phyloP scores from a whole-genome alignment of 2,329 filamentous ascomycete genomes.

The Exophiala dermatitidis region DNA sequence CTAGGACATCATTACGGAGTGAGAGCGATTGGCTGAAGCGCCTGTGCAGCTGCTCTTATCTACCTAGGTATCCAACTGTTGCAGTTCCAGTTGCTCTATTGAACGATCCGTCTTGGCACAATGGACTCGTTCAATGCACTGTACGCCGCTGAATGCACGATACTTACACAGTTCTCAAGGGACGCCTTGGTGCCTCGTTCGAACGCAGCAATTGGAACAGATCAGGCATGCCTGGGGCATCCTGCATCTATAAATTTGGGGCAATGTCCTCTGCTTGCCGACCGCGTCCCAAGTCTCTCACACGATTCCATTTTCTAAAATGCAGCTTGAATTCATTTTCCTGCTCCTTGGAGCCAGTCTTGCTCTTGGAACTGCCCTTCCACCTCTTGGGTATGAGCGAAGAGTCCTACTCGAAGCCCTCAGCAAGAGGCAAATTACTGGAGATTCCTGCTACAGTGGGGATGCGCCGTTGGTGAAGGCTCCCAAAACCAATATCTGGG shows the following conservation, averaged over 20 bases:
- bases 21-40: neutral
- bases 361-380: slow-evolving; percentile 5
- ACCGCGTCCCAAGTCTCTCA: neutral
- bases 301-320: neutral
- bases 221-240: neutral
- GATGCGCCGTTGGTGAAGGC: slow-evolving; percentile 24
- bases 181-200: neutral
- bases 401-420: slow-evolving; percentile 12
- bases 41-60: neutral
- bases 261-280: neutral
- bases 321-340: slow-evolving; percentile 1
- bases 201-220: neutral
- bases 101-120: neutral
- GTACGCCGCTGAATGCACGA: neutral
- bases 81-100: neutral
- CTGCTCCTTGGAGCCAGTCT: neutral
- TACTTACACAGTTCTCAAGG: neutral
- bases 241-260: neutral
- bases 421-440: slow-evolving; percentile 2
- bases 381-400: slow-evolving; percentile 15
- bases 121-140: neutral
- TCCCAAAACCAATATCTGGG: slow-evolving; percentile 39
- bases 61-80: neutral
- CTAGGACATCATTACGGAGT: neutral
- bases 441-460: slow-evolving; percentile 2